Base-by-base conservation (phyloP, 352 stramenopile species). In the Blastocystis sp. region DNA sequence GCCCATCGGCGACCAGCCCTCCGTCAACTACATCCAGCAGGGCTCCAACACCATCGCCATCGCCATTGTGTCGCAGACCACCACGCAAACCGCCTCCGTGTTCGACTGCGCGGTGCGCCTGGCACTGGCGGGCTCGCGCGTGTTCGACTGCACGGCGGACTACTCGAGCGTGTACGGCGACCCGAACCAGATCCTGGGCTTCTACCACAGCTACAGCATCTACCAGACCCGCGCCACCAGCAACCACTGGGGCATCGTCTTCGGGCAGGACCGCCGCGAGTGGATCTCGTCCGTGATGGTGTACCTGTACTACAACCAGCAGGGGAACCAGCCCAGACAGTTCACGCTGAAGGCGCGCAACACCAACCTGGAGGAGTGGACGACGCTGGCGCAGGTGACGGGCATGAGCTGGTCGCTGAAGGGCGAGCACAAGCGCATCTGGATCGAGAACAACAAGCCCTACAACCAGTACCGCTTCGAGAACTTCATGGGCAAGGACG, bases 21-120 rank as follows among this genome's bases (percentile, higher is more conserved):
- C 66, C 3, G 66, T 76, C 2, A 57, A 76, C 6, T 79, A 79
- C 38, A 14, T 79, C 0, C 4, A n/a, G 4, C 17, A 45, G 0
- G 69, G 69, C 57, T 43, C 21, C 4, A 79, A 79, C 40, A 79
- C 69, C 2, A 79, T 79, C 52, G 74, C 74, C 7, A 68, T 84
- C 48, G 74, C 74, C 2, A 14, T 84, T 1, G 43, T 84, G 10
- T 24, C 74, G 9, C 65, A 69, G 17, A 57, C 38, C 54, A 1
- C 74, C 28, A 38, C 21, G 4, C 74, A 84, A 68, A 66, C 45
- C 9, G 43, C 52, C 11, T 66, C 74, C 4, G 28, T 40, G 21
- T 84, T 84, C 45, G 74, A 68, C 45, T 84, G 74, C 24, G 74
- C 74, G 34, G 10, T 84, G 34, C 74, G 74, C 24, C 45, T 84